Evolutionary conservation across 495 filamentous ascomycete species (phyloP).

Genomic region (Aspergillus indologenus): DNA sequence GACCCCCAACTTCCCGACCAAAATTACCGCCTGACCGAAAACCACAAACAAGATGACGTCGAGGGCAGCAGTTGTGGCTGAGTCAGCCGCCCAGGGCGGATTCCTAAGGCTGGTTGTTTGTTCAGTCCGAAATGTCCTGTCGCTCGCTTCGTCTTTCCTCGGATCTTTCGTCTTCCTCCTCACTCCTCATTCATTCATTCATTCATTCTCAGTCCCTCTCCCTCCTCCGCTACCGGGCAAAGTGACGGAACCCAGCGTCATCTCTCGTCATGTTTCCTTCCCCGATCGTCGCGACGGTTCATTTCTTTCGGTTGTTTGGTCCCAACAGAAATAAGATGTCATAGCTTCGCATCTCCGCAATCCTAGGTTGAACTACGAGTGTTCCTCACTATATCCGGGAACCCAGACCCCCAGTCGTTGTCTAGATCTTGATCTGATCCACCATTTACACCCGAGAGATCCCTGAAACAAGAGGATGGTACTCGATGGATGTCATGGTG

Average conservation of each 20-base stretch:
- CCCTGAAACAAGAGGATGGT: neutral
- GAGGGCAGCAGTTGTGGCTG: neutral
- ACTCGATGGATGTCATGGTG: neutral
- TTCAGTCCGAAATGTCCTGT: no score
- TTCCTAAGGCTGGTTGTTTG: neutral
- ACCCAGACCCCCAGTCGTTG: neutral
- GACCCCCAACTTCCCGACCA: neutral
- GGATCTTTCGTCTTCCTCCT: no score
- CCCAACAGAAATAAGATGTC: neutral
- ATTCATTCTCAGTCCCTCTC: no score
- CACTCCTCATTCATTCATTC: no score
- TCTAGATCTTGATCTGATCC: neutral
- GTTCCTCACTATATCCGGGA: neutral
- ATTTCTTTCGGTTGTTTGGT: no score
- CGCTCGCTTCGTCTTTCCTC: neutral
- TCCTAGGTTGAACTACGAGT: neutral
- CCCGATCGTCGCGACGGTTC: neutral
- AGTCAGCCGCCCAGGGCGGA: neutral
- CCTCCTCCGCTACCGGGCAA: neutral
- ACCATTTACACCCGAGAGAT: neutral
- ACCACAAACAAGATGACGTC: neutral
- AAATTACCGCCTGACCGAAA: neutral
- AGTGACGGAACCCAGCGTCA: neutral
- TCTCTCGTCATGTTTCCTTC: slow-evolving; percentile 1
- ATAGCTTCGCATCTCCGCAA: neutral